Conservation (phyloP, 495 filamentous ascomycete species). For the Margaritispora aquatica region DNA sequence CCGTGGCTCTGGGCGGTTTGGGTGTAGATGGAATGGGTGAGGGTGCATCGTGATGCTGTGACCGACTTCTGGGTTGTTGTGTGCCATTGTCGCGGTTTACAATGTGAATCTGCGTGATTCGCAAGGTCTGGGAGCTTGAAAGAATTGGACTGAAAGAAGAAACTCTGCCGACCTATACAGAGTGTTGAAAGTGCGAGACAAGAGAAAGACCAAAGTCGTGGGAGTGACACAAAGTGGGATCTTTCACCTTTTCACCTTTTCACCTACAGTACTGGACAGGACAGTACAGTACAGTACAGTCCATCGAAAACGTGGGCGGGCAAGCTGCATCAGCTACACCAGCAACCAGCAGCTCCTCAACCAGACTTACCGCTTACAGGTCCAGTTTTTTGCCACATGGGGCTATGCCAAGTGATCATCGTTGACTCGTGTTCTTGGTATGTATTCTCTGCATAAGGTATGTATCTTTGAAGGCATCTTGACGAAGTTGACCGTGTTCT, state of each 20-base stretch:
- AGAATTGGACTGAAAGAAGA: neutral
- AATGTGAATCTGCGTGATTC: neutral
- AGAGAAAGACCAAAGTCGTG: too few species aligned
- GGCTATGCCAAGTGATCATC: neutral
- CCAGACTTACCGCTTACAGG: neutral
- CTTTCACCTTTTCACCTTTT: too few species aligned
- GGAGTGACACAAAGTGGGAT: too few species aligned
- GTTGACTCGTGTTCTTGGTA: too few species aligned
- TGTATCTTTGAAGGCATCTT: too few species aligned
- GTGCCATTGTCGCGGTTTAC: slow-evolving; percentile 21
- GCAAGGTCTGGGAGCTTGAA: neutral
- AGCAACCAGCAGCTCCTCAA: too few species aligned
- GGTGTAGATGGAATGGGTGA: slow-evolving; percentile 37
- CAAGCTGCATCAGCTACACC: too few species aligned
- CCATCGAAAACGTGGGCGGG: neutral
- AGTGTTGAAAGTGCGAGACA: too few species aligned
- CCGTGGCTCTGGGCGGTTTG: slow-evolving; percentile 22
- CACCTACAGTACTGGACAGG: too few species aligned
- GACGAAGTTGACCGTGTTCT: too few species aligned
- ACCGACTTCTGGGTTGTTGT: slow-evolving; percentile 29
- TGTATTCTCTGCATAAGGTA: too few species aligned
- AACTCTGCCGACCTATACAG: too few species aligned
- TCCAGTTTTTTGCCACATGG: neutral
- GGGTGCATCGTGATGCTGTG: slow-evolving; percentile 37
- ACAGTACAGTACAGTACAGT: neutral